Base-by-base conservation (phyloP, 2,329 filamentous ascomycete genomes). In the Ceratocystis colombiana region DNA sequence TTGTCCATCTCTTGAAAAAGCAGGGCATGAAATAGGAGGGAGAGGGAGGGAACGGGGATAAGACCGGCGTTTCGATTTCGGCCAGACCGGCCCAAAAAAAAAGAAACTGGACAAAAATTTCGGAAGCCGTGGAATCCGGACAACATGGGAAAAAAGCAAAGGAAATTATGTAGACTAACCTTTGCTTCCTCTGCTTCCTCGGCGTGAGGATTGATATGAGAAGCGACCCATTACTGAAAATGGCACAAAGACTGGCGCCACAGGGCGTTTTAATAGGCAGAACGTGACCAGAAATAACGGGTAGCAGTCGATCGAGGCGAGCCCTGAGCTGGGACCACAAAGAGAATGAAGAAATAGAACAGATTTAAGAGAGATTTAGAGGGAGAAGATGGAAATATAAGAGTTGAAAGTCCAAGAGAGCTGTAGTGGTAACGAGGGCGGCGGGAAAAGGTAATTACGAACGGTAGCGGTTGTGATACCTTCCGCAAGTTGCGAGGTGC, bases 381-480 rank as follows among this genome's bases (percentile, higher is more conserved):
- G n/a, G 53, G 22, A 57, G 25, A 25, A 25, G 46, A 20, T 1
- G 6, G 7, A 25, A 15, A 12, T 25, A 28, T 7, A 30, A 30
- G 22, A 22, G 12, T 12, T 6, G 7, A 57, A 57, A 30, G 22
- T 25, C 53, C 22, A 28, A 28, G 22, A 28, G 22, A 7, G 53
- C 15, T 57, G 22, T 33, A 5, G 22, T 33, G 5, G 10, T 28
- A 30, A 7, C 3, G 20, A 25, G 20, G 12, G 50, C 20, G 22
- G 10, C 5, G 10, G 12, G 15, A 2, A 22, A 20, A 22, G 33
- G 33, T 5, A 44, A 25, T 33, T 20, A 62, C 59, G 8, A 41
- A 37, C 28, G 33, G 59, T 41, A 44, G 59, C 33, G 33, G 15
- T 62, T 62, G 59, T 62, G 33, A 62, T 62, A 62, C 59, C 59